Base-by-base conservation (phyloP, 495 filamentous ascomycete species). In the Niebla homalea region DNA sequence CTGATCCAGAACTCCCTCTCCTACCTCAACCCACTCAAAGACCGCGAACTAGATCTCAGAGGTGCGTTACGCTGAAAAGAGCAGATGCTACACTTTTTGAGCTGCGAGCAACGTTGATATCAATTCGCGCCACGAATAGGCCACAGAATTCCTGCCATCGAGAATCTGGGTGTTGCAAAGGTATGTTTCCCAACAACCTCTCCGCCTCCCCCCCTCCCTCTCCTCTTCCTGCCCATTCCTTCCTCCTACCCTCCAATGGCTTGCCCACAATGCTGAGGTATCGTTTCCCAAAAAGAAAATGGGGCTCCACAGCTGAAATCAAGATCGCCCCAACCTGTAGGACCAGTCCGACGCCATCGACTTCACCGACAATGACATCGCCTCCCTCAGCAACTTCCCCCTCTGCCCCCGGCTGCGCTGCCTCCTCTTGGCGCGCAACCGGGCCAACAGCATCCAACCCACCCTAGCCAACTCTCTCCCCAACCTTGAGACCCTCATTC, bases 21-120 rank as follows among this genome's bases (percentile, higher is more conserved):
- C 65, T 99, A 94, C 79, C 85, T 96, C 62, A 97, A 97, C 72
- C 87, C 90, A 55, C 75, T 97, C 70, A 89, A 87, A 67, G 92
- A 99, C 73, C 87, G 93, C 62, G 93, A 99, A 77, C 78, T 99
- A 62, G 89, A 96, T 75, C 88, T 99, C 58, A 81, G 93, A 97
- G 93, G 93, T 99, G 81, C 83, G 88, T 89, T 69, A 64, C 62
- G 66, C 77, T 83, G 87, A 85, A 89, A 95, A 90, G 88, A 81
- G 73, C 85, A 89, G 89, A 89, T 93, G 82, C 87, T 94, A 84
- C 88, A 88, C 83, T 78, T 81, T 32, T 32, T 77, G 56, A 64
- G 61, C 63, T 20, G 10, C 70, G 82, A 83, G 77, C 83, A 83
- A 70, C 76, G 77, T 90, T 93, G 80, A 89, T 87, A 85, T 79